Conservation (phyloP, 164 flowering plant species). For the Stephania cephalantha region DNA sequence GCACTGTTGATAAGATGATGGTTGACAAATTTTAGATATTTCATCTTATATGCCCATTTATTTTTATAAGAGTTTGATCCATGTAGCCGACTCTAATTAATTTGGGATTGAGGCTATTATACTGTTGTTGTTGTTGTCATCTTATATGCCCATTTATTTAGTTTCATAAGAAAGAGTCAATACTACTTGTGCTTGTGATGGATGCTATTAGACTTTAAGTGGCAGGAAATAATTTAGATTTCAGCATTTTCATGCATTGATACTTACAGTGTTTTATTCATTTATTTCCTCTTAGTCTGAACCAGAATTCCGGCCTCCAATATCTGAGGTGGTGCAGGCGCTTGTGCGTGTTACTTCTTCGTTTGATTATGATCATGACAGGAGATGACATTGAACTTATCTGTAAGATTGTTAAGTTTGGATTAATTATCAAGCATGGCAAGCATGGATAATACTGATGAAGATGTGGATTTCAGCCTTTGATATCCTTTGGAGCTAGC, state of each 20-base stretch:
- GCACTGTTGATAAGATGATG: neutral
- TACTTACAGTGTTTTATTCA: neutral
- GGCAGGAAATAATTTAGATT: neutral
- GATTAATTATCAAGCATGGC: slow-evolving; percentile 13
- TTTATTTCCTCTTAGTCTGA: slow-evolving; percentile 35
- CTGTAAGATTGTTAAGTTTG: slow-evolving; percentile 9
- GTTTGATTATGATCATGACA: slow-evolving; percentile 53
- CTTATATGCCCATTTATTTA: no score
- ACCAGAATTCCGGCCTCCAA: slow-evolving; percentile 79
- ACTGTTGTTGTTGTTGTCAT: neutral
- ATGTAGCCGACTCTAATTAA: no score
- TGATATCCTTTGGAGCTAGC: neutral
- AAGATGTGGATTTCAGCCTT: neutral
- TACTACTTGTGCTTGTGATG: neutral
- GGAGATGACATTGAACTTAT: slow-evolving; percentile 30
- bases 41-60: neutral
- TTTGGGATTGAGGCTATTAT: neutral
- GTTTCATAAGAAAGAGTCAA: no score
- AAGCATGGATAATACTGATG: neutral
- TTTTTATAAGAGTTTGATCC: neutral
- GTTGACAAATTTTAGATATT: neutral
- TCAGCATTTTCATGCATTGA: neutral
- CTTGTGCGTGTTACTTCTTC: slow-evolving; percentile 51
- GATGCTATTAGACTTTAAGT: neutral
- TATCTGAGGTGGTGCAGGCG: slow-evolving; percentile 80